Percentiles rank a stretch among this genome's conserved stretches.
phyloP scores from a whole-genome alignment of 1,284 basidiomycete species.

The Farysia itapuensis region DNA sequence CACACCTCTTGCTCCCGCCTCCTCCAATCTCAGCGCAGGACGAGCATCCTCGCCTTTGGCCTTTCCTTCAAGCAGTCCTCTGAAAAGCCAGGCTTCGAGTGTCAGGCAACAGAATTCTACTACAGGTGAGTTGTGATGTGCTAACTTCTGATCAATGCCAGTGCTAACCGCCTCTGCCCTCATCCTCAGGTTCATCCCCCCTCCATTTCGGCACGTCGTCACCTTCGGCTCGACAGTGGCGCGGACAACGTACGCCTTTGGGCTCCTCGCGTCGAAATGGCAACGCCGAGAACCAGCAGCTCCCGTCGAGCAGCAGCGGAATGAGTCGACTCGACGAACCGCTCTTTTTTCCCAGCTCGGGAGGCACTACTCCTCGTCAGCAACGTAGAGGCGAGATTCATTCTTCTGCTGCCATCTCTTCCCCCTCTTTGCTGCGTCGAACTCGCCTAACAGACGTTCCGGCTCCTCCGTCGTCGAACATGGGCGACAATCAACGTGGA shows the following conservation, averaged over 20 bases:
- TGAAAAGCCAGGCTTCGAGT: slow-evolving; percentile 30
- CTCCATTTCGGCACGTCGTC: slow-evolving; percentile 55
- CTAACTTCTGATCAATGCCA: background rate
- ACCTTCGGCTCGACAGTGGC: slow-evolving; percentile 37
- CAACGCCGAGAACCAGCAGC: slow-evolving; percentile 21
- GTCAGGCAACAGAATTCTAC: slow-evolving; percentile 19
- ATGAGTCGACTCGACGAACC: slow-evolving; percentile 39
- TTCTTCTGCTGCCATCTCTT: slow-evolving; percentile 42
- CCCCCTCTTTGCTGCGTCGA: slow-evolving; percentile 35
- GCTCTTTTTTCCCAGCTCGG: slow-evolving; percentile 57
- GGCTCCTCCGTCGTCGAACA: slow-evolving; percentile 74
- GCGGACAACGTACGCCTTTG: slow-evolving; percentile 28
- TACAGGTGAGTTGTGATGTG: slow-evolving; percentile 15
- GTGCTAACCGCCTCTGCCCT: background rate
- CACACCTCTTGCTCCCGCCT: slow-evolving; percentile 29
- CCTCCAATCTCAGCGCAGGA: slow-evolving; percentile 18
- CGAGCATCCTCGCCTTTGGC: slow-evolving; percentile 45
- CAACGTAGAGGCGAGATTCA: slow-evolving; percentile 56
- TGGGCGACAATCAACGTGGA: slow-evolving; percentile 72
- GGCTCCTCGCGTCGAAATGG: slow-evolving; percentile 17
- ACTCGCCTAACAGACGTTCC: slow-evolving; percentile 4
- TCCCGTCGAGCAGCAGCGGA: slow-evolving; percentile 39
- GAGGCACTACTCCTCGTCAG: slow-evolving; percentile 46
- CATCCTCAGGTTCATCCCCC: slow-evolving; percentile 39
- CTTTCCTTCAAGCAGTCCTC: slow-evolving; percentile 53